Evolutionary conservation across 805 yeast species (phyloP).

Genomic region (Starmerella potacharoeniae): DNA sequence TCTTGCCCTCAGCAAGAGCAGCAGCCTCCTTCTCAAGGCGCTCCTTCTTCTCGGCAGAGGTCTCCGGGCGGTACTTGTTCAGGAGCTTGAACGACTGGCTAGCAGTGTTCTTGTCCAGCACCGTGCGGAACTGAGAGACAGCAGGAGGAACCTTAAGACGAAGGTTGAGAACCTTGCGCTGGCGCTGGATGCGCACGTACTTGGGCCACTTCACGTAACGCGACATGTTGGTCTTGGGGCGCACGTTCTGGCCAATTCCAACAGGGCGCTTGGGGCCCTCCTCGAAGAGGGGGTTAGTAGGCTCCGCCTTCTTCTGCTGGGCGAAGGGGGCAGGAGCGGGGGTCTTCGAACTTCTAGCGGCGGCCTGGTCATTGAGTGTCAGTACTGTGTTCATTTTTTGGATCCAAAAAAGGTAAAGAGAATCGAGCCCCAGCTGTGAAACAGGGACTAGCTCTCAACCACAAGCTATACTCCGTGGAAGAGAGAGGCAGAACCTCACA

Average conservation of each 20-base stretch:
- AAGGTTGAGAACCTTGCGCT: conserved; percentile 86
- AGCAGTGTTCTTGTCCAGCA: conserved; percentile 98
- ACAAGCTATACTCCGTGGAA: conserved; percentile 24
- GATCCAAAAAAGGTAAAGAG: not conserved
- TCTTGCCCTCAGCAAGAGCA: conserved; percentile 96
- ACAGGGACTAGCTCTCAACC: conserved; percentile 18
- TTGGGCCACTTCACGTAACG: conserved; percentile 99
- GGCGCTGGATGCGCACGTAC: conserved; percentile 97
- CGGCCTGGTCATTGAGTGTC: conserved; percentile 28
- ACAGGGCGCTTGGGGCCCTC: conserved; percentile 73
- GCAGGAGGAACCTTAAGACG: conserved; percentile 99
- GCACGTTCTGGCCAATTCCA: conserved; percentile 93
- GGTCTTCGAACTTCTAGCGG: conserved; percentile 82
- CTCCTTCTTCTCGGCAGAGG: conserved; percentile 94
- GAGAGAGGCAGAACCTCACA: conserved; percentile 22
- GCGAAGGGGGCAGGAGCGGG: conserved; percentile 62
- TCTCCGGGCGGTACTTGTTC: conserved; percentile 99
- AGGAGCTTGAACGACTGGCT: conserved; percentile 91
- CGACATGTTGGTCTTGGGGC: conserved; percentile 88
- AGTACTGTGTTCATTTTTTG: conserved; percentile 19
- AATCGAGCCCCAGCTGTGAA: conserved; percentile 8
- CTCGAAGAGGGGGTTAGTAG: conserved; percentile 64
- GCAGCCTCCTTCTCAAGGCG: conserved; percentile 96
- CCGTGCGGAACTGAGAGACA: conserved; percentile 89
- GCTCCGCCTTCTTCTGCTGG: conserved; percentile 40